Percentiles rank a stretch among this genome's conserved stretches.
Evolutionary conservation across 495 filamentous ascomycete species (phyloP).

Genomic region (Penicillium desertorum): DNA sequence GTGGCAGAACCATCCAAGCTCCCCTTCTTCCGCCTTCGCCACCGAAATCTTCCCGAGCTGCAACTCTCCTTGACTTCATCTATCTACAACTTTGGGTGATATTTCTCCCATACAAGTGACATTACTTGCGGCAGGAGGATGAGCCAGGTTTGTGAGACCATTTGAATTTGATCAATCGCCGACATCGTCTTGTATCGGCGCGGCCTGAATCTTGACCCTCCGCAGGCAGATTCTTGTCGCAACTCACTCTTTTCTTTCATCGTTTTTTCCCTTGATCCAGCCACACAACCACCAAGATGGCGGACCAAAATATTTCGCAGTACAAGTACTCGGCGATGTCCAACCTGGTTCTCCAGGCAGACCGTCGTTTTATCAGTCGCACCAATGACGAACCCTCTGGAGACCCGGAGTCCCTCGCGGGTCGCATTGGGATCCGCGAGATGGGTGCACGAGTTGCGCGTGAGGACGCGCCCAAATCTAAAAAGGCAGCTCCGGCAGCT

Average conservation of each 20-base stretch:
- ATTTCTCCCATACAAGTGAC: slow-evolving; percentile 31
- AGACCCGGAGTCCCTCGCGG: slow-evolving; percentile 95
- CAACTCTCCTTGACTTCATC: slow-evolving; percentile 16
- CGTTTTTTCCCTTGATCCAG: slow-evolving; percentile 15
- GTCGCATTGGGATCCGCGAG: slow-evolving; percentile 85
- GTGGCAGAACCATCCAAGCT: slow-evolving; percentile 29
- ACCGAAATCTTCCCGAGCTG: slow-evolving; percentile 45
- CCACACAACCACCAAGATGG: slow-evolving; percentile 56
- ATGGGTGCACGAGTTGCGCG: slow-evolving; percentile 86
- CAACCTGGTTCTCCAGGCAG: slow-evolving; percentile 99
- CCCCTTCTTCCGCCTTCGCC: slow-evolving; percentile 43
- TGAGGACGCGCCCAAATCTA: slow-evolving; percentile 76
- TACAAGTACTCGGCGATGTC: slow-evolving; percentile 99
- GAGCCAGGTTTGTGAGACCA: slow-evolving; percentile 45
- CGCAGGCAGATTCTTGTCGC: slow-evolving; percentile 38
- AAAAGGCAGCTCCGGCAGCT: slow-evolving; percentile 61
- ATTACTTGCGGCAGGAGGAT: slow-evolving; percentile 41
- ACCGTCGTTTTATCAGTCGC: slow-evolving; percentile 90
- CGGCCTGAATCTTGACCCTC: slow-evolving; percentile 33
- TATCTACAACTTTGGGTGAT: slow-evolving; percentile 31
- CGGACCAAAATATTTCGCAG: slow-evolving; percentile 92
- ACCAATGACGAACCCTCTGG: slow-evolving; percentile 93
- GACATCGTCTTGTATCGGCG: slow-evolving; percentile 21
- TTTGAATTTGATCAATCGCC: slow-evolving; percentile 27
- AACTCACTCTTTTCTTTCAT: slow-evolving; percentile 26